Base-by-base conservation (phyloP, 345 rosid genomes). In the Tarenaya hassleriana region DNA sequence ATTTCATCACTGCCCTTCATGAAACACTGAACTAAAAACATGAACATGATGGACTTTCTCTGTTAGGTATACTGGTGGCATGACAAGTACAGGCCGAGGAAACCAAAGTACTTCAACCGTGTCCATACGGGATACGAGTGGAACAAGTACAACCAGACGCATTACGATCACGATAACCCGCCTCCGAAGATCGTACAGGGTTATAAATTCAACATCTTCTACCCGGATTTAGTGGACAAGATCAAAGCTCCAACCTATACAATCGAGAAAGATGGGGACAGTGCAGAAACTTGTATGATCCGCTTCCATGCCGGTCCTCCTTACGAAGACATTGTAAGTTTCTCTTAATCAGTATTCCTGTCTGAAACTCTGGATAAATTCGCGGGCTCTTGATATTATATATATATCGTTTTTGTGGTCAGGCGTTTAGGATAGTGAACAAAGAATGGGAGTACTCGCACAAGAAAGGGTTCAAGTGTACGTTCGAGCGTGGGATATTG, bases 81-180 rank as follows among this genome's bases (percentile, higher is more conserved):
- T 64, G 98, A 91, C 73, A 91, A 91, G 68, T 91, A 87, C 54
- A 75, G 94, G 35, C 96, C 98, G 4, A 69, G 98, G 74, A 91
- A 91, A 52, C 98, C 98, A 0, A 91, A 87, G 55, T 87, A 91
- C 56, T 91, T 84, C 76, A 91, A 87, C 64, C 75, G 98, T 6
- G 96, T 87, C n/a, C 98, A 91, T 72, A 91, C 98, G 9, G 98
- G 98, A 44, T 91, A 87, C 18, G 98, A 91, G 69, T 91, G 98
- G 96, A 91, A 84, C 76, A 91, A 91, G 50, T 91, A 91, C 63
- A 87, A 84, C 53, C 96, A 91, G 43, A 87, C 96, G 0, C 95
- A 87, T 49, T 91, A 87, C 7, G 95, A 91, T 69, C 98, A 91
- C 21, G 98, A 91, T 69, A 91, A 91, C 50, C 98, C 95, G 1